Percentiles rank a stretch among this genome's conserved stretches.
phyloP scores from a whole-genome alignment of 2,329 filamentous ascomycete genomes.

The Neopestalotiopsis rosae region DNA sequence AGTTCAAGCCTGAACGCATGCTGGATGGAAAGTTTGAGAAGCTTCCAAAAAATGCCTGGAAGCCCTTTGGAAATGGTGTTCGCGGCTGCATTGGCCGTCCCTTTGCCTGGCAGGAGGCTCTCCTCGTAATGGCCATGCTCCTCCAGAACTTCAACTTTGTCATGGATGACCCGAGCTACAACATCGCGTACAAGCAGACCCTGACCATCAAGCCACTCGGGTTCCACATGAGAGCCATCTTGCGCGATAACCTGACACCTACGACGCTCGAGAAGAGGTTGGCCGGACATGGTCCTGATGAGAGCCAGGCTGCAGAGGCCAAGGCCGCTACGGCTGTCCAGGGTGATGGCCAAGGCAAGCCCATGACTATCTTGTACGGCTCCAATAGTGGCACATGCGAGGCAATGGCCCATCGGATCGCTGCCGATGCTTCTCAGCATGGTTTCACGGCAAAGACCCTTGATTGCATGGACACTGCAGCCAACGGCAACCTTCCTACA shows the following conservation, averaged over 20 bases:
- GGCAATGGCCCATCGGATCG: conserved; percentile 55
- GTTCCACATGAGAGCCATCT: conserved; percentile 64
- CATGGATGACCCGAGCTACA: conserved; percentile 58
- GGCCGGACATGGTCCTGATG: conserved; percentile 27
- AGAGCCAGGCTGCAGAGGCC: conserved; percentile 8
- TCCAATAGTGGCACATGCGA: conserved; percentile 65
- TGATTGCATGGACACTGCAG: conserved; percentile 55
- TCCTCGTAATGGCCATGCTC: conserved; percentile 62
- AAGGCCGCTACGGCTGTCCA: conserved; percentile 17
- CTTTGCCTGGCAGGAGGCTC: conserved; percentile 77
- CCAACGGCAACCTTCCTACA: conserved; percentile 52
- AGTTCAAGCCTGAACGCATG: conserved; percentile 76
- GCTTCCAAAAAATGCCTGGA: conserved; percentile 68
- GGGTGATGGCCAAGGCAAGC: conserved; percentile 33
- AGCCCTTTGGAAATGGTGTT: conserved; percentile 76
- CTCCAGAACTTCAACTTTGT: conserved; percentile 68
- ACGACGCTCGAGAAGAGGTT: conserved; percentile 30
- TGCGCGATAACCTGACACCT: conserved; percentile 50
- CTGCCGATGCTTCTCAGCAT: conserved; percentile 49
- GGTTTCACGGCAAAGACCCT: conserved; percentile 51
- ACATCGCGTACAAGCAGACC: conserved; percentile 57
- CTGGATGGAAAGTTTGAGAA: conserved; percentile 70
- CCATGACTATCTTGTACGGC: conserved; percentile 60
- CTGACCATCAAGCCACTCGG: conserved; percentile 68
- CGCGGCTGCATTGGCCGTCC: conserved; percentile 74